Evolutionary conservation across 1,284 basidiomycete species (phyloP), one percentile per base, ranked within the genome.

Genomic region (Leccinum griseonigrum): DNA sequence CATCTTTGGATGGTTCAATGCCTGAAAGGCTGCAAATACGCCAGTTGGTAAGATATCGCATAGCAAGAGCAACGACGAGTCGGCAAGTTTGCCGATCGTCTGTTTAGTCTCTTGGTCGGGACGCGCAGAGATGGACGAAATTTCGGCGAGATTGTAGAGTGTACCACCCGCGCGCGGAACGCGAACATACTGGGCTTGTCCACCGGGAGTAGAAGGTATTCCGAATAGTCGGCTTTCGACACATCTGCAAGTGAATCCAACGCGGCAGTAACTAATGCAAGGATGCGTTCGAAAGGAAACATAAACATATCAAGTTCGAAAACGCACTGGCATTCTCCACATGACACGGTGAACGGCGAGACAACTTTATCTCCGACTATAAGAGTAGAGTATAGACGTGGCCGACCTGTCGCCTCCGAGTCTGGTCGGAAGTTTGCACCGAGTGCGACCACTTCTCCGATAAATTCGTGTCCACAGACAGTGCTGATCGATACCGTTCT

Each of bases 121-220:
- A 16, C 54, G 16, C 77, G 72, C 29, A 58, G 70, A 63, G 68
- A 77, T 29, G 68, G 77, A 71, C 72, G 78, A 31, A 74, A 79
- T 54, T 36, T 83, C 78, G 60, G 79, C 81, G 43, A 92, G 79
- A 63, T 83, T 87, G 78, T 89, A 92, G 6, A 94, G 81, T 0
- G 90, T 92, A 18, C 90, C 90, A 29, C 92, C 92, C 1, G 89
- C 92, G 60, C 84, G 84, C 6, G 92, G 92, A 11, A 94, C 86
- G 31, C 89, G 85, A 3, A 94, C 83, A 72, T 90, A 97, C 75
- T 95, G 93, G 0, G 94, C 94, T 78, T 97, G 95, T 1, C 87
- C 92, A 11, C 94, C 95, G 8, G 89, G 86, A 1, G 94, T 82
- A 10, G 75, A 70, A 0, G 88, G 85, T 36, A 85, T 86, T 40